A percentile compares a stretch with the other conserved stretches of the same genome.
phyloP scores from a whole-genome alignment of 768 basidiomycete genomes.

The Boletus subcaerulescens region DNA sequence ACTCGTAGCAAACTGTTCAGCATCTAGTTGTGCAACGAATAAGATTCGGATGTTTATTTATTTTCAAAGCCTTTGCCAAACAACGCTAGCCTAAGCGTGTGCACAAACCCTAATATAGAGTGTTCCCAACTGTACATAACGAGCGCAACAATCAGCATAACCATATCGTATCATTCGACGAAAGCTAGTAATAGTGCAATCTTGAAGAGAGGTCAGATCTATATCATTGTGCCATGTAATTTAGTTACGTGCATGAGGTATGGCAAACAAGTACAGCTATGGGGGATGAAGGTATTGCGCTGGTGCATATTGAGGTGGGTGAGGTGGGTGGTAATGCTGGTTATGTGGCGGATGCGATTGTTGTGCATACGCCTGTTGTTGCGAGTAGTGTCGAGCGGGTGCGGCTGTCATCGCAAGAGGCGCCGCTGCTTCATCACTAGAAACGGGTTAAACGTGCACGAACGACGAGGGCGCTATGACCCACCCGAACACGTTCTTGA shows the following conservation, averaged over 20 bases:
- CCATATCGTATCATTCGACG: no score
- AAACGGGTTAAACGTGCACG: background rate
- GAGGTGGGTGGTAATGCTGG: conserved; percentile 6
- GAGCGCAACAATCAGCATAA: no score
- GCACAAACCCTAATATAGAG: no score
- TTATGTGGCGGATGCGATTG: conserved; percentile 7
- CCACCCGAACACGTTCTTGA: conserved; percentile 53
- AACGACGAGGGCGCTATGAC: conserved; percentile 12
- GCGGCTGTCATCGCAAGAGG: conserved; percentile 13
- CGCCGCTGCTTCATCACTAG: conserved; percentile 27
- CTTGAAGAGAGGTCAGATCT: no score
- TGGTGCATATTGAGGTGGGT: conserved; percentile 12
- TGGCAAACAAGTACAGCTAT: conserved; percentile 1
- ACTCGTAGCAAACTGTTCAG: conserved; percentile 6
- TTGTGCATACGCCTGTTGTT: conserved; percentile 8
- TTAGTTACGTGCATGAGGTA: no score
- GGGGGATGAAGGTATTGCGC: conserved; percentile 15
- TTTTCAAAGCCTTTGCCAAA: conserved; percentile 19
- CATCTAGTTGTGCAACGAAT: conserved; percentile 6
- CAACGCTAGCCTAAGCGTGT: background rate
- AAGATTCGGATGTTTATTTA: conserved; percentile 3
- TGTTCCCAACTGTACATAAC: no score
- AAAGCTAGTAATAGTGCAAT: no score
- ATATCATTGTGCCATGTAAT: no score
- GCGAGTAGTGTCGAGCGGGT: conserved; percentile 6